Evolutionary conservation across 169 alveolate genomes (phyloP), one percentile per base, ranked within the genome.

Genomic region (Toxoplasma gondii): DNA sequence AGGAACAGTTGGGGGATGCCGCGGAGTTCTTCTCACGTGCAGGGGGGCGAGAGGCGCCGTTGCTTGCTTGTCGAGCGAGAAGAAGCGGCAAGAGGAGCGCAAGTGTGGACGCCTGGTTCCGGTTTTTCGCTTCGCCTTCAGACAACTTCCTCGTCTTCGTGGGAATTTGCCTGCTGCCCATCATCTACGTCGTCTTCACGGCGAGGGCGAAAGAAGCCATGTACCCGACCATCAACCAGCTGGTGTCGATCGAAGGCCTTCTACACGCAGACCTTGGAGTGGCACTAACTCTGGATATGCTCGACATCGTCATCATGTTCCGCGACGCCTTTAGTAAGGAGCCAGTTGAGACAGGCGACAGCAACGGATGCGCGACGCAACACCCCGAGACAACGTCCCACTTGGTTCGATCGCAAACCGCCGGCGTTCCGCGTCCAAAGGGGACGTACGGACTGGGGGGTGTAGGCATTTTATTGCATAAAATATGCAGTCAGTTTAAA

Each of bases 231-330:
- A 91, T 92, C 43, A 94, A 84, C 53, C 86, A 94, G 54, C 94
- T 91, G 41, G 80, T 92, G n/a, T 88, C 96, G 43, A 83, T 94
- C 41, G 97, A 95, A 58, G 88, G 94, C 9, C 64, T 94, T n/a
- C 86, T 95, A 17, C 97, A 95, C 39, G 93, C 96, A 19, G 97
- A 95, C 78, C 92, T 95, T n/a, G 96, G 92, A 34, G 80, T 95
- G 31, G 92, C 91, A 41, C 91, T 94, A 24, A 81, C 96, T 0
- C 74, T 95, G 88, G 97, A 95, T 84, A 67, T 94, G 36, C 92
- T 88, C n/a, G 97, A 95, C 39, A 95, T 95, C 39, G 88, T 94
- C 49, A 96, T 94, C 53, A 95, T 90, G 86, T 92, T 92, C 83
- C 24, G 67, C 10, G 83, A 58, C 78, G 16, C 84, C 17, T 64